Evolutionary conservation across 2,329 filamentous ascomycete species (phyloP).

Genomic region (Exserohilum turcica): DNA sequence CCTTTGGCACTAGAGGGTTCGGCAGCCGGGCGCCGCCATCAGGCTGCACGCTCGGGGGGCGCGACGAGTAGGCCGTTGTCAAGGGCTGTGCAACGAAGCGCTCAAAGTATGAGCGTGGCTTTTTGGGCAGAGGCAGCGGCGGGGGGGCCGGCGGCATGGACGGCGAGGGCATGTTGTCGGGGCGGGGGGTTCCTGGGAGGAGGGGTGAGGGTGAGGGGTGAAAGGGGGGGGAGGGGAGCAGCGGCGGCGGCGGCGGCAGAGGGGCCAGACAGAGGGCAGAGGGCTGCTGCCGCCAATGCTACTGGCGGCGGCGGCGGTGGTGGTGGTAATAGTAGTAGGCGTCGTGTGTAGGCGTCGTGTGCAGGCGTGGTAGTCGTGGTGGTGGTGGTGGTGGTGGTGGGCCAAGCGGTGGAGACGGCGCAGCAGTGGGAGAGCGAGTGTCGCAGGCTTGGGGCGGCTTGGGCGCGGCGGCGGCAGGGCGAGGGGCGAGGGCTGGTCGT

Average conservation of each 20-base stretch:
- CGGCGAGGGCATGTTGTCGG: not conserved
- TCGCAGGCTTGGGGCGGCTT: too few relatives aligned
- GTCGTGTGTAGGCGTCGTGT: too few relatives aligned
- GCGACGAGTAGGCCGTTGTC: slow-evolving; percentile 55
- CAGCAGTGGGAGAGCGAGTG: too few relatives aligned
- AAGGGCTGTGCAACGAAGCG: slow-evolving; percentile 62
- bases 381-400: too few relatives aligned
- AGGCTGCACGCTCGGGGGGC: slow-evolving; percentile 58
- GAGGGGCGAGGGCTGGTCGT: not conserved
- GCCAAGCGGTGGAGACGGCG: too few relatives aligned
- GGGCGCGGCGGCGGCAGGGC: not conserved
- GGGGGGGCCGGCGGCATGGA: slow-evolving; percentile 43
- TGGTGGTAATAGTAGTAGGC: too few relatives aligned
- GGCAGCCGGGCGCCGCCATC: slow-evolving; percentile 47
- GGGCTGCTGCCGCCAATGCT: too few relatives aligned
- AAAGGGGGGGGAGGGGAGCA: not conserved
- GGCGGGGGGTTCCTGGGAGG: not conserved
- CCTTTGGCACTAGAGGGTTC: slow-evolving; percentile 45
- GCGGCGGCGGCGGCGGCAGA: too few relatives aligned
- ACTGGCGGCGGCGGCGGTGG: too few relatives aligned
- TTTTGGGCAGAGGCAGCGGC: slow-evolving; percentile 44
- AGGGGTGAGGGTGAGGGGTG: too few relatives aligned
- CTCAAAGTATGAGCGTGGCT: slow-evolving; percentile 50
- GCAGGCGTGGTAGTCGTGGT: too few relatives aligned
- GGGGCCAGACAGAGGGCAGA: too few relatives aligned